Evolutionary conservation across 2,329 filamentous ascomycete species (phyloP), one percentile per base, ranked within the genome.

Genomic region (Coniochaeta hoffmannii): DNA sequence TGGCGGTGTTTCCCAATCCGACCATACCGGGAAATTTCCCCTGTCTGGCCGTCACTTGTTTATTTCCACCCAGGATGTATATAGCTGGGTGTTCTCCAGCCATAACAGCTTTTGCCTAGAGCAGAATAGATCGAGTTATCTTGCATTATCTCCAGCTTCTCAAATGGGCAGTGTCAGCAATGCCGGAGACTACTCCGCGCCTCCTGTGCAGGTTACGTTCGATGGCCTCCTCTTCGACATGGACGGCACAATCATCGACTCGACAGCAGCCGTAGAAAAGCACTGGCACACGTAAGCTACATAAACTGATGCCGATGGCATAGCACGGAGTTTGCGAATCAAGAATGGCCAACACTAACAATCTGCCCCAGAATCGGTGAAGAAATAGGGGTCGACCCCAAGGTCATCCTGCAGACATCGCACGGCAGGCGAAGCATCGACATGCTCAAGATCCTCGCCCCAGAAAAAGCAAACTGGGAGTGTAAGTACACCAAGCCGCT

Each of bases 361-460:
- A 31, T 9, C 46, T 55, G 12, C 35, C n/a, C 53, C 64, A 90
- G 87, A n/a, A 81, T 92, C 61, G 92, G 88, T 52, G 79, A 81
- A 10, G 89, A 96, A 68, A 87, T 97, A 64, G 89, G 89, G 24
- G 86, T 97, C 22, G 83, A 90, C 61, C 89, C 90, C n/a, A 79
- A 86, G 50, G 82, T 87, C 49, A 97, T 99, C 64, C 80, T 97
- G 26, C 81, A 90, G 64, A 96, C 90, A 10, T 96, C 91, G 5
- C 94, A 99, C 71, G 94, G 94, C 59, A 84, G 93, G 57, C 79
- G 94, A 57, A 90, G 86, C 62, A 96, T 97, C 65, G 94, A 99
- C 64, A 85, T 88, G 2, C 78, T 99, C 57, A 82, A 82, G 68
- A 76, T 92, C 28, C 82, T 96, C 57, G 86, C 89, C 59, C 88